Base-by-base conservation (phyloP, 2,329 filamentous ascomycete genomes). In the Cyphellophora europaea region DNA sequence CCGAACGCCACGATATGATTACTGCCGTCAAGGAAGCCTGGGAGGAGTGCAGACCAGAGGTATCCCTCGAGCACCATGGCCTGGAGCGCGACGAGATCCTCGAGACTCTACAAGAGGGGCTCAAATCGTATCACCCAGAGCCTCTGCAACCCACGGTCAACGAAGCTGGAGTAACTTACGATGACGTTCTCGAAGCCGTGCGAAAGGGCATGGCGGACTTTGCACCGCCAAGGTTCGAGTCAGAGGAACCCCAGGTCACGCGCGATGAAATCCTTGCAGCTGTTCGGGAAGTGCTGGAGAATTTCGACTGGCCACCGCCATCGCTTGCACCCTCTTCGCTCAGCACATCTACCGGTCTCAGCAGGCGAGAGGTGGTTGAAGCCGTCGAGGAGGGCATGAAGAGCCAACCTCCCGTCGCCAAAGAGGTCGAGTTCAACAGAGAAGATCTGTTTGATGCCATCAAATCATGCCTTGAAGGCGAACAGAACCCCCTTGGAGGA, bases 11-110 rank as follows among this genome's bases (percentile, higher is more conserved):
- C 32, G 85, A 93, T 39, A 84, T 96, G 21, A 72, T 96, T 2
- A 73, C 82, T 17, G 87, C 88, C 3, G 82, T 96, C 11, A 79
- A 79, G 48, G 87, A 94, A 48, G 89, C 88, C 1, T 93, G 87
- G 77, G 89, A 95, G 53, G 84, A 79, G 35, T 93, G 93, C 61
- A 93, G 93, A 59, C 89, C 89, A 1, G 86, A 95, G 49, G 86
- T 94, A 33, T 81, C 93, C 49, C 71, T 93, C 4, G 82, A 94
- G 49, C 86, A 93, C 50, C 82, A 93, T 43, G 89, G 88, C 2
- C 67, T 96, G 1, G 89, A 94, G 55, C 74, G 86, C 4, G 86
- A 95, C 10, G 89, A 96, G 53, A 82, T 96, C 31, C 67, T 96
- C 11, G 77, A 82, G 25, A 93, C 87, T 46, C 69, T 96, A 16